phyloP scores from a whole-genome alignment of 441 rosid genomes.

The Jatropha multifida region DNA sequence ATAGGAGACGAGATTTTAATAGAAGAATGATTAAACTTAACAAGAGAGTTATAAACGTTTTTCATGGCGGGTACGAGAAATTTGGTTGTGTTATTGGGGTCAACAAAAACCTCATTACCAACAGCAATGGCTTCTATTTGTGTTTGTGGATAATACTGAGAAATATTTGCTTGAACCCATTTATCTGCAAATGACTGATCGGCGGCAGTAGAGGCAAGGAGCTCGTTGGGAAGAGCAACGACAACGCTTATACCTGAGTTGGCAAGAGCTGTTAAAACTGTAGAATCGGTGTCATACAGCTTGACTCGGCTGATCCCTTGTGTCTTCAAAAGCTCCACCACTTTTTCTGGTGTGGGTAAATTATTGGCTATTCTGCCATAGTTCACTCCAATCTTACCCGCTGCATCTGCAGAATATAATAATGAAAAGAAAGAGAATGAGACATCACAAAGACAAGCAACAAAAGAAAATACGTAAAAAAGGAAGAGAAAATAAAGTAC shows the following conservation, averaged over 20 bases:
- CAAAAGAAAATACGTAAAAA: not conserved
- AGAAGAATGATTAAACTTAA: slow-evolving; percentile 43
- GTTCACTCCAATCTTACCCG: slow-evolving; percentile 61
- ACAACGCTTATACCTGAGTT: slow-evolving; percentile 60
- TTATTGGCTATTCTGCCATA: slow-evolving; percentile 77
- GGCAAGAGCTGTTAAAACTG: slow-evolving; percentile 61
- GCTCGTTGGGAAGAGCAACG: slow-evolving; percentile 81
- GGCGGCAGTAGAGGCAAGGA: slow-evolving; percentile 59
- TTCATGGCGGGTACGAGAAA: slow-evolving; percentile 82
- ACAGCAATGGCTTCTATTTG: slow-evolving; percentile 78
- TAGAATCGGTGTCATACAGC: slow-evolving; percentile 64
- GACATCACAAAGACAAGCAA: not conserved
- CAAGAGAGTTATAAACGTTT: slow-evolving; percentile 57
- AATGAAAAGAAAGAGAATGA: not conserved
- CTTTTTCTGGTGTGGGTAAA: slow-evolving; percentile 63
- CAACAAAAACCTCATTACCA: slow-evolving; percentile 87
- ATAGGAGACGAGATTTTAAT: slow-evolving; percentile 74
- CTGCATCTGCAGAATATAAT: slow-evolving; percentile 38
- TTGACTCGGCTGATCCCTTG: slow-evolving; percentile 68
- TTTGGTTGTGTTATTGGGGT: slow-evolving; percentile 56
- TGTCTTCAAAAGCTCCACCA: slow-evolving; percentile 64
- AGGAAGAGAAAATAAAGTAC: slow-evolving; percentile 9
- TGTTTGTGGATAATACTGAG: slow-evolving; percentile 56
- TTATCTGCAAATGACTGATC: slow-evolving; percentile 61
- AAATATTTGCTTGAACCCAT: slow-evolving; percentile 72